Percentiles rank a stretch among this genome's conserved stretches.
phyloP scores from a whole-genome alignment of 495 filamentous ascomycete genomes.

The Pseudevernia furfuracea region DNA sequence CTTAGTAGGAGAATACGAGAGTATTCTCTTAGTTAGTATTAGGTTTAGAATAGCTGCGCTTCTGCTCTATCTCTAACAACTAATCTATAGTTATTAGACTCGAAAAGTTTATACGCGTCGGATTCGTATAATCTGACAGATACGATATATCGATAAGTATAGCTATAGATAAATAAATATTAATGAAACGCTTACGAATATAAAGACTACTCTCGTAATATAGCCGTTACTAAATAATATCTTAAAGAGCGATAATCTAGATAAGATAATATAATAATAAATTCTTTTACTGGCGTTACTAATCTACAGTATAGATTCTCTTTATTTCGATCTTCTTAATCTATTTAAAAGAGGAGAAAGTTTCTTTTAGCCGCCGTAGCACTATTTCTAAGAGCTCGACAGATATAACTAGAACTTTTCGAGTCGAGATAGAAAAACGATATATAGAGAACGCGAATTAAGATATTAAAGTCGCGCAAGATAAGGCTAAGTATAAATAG shows the following conservation, averaged over 20 bases:
- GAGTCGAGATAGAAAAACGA: neutral
- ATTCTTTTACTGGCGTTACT: too few relatives aligned
- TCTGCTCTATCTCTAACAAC: conserved; percentile 31
- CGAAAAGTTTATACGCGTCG: conserved; percentile 24
- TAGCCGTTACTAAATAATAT: neutral
- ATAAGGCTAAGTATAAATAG: neutral
- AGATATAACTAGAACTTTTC: neutral
- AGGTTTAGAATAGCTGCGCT: conserved; percentile 27
- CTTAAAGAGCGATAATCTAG: conserved; percentile 7
- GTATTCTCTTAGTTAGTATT: conserved; percentile 28
- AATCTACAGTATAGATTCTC: conserved; percentile 4
- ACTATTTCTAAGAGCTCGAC: neutral
- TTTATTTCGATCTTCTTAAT: conserved; percentile 10
- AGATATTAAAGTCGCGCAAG: conserved; percentile 2
- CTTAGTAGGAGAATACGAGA: conserved; percentile 28
- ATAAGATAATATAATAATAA: conserved; percentile 3
- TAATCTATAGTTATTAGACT: conserved; percentile 31
- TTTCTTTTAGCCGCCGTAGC: conserved; percentile 5
- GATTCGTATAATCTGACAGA: conserved; percentile 33
- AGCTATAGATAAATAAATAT: neutral
- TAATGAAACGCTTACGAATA: neutral
- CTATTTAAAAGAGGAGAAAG: conserved; percentile 1
- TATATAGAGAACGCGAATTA: too few relatives aligned
- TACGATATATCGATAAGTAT: conserved; percentile 4
- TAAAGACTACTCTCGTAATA: conserved; percentile 1